Base-by-base conservation (phyloP, 2,329 filamentous ascomycete species). In the Niveomyces coronatus region DNA sequence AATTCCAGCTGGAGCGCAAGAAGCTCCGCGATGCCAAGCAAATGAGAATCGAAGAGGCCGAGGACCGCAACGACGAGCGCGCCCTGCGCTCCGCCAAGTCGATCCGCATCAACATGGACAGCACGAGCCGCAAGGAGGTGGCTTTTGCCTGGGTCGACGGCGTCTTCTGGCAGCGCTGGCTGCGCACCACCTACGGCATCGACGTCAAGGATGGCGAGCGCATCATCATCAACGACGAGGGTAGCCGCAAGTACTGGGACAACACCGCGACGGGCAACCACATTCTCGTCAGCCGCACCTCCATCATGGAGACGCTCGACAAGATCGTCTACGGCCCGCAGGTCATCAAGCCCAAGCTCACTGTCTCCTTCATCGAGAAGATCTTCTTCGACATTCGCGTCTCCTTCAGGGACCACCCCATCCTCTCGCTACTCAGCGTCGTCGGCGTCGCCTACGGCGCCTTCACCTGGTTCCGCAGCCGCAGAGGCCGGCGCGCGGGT, bases 61-160 rank as follows among this genome's bases (percentile, higher is more conserved):
- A 95, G 56, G 89, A 95, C 57, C 82, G 87, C 35, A 81, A 85
- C 50, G 91, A 98, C 56, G 80, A 95, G 58, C 79, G 88, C 36
- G 89, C 85, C 9, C 63, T 95, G 42, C 74, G 86, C 26, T 74
- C 82, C 30, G 93, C 91, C 24, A 98, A 98, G 70, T 81, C 77
- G 47, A 94, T 94, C 53, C 79, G 80, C 22, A 88, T 98, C 56
- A 85, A 87, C 50, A 93, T 95, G 76, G 82, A 89, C 50, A 82
- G 83, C 54, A 76, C 85, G 37, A 79, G 87, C 54, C 81, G 82
- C 49, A 94, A 89, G 58, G 84, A 94, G 55, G 87, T 96, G 29
- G 76, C 78, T 8, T 98, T 98, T 60, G 91, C 91, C 10, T 98
- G 91, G 91, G 86, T 96, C 10, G 91, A 98, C 56, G 87, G 88